These are phyloP conservation scores for Lepidium aucheri DNA, from an alignment of 345 rosid species.

Conservation along the genomic window DNA sequence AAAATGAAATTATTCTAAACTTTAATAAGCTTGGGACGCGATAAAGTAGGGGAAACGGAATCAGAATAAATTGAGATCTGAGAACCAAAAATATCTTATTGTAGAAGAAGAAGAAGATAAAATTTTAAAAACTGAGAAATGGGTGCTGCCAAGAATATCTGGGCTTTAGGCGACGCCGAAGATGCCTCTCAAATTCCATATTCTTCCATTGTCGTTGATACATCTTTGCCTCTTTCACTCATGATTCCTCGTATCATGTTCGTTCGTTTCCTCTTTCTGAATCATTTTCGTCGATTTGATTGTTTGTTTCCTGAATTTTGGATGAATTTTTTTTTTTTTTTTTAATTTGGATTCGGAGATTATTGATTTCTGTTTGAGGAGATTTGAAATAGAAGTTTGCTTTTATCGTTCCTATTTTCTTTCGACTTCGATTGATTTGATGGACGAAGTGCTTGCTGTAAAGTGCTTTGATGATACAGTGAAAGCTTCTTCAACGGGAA, in stretches of 20 bases:
- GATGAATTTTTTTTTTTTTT: not conserved
- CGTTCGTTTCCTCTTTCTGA: constrained; percentile 21
- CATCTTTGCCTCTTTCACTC: constrained; percentile 47
- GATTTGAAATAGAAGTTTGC: not conserved
- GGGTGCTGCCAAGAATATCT: constrained; percentile 45
- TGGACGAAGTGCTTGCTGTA: not conserved
- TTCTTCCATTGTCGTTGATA: constrained; percentile 44
- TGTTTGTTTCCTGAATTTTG: not conserved
- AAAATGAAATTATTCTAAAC: not conserved
- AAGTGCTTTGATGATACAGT: not conserved
- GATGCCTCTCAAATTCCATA: constrained; percentile 26
- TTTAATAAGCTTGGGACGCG: not conserved
- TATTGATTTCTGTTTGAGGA: not conserved
- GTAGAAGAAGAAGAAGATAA: not conserved
- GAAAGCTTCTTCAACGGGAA: not conserved
- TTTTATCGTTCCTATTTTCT: not conserved
- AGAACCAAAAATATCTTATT: not conserved
- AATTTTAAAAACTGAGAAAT: constrained; percentile 11
- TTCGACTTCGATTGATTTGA: not conserved
- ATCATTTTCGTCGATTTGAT: not conserved
- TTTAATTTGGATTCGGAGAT: not conserved
- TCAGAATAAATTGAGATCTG: constrained; percentile 14
- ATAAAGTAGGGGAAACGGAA: not conserved
- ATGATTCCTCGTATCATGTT: constrained; percentile 68
- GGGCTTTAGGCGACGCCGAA: constrained; percentile 34